These are phyloP conservation scores for Colletotrichum sp. DNA, from an alignment of 2,329 filamentous ascomycete genomes.

Conservation along the genomic window DNA sequence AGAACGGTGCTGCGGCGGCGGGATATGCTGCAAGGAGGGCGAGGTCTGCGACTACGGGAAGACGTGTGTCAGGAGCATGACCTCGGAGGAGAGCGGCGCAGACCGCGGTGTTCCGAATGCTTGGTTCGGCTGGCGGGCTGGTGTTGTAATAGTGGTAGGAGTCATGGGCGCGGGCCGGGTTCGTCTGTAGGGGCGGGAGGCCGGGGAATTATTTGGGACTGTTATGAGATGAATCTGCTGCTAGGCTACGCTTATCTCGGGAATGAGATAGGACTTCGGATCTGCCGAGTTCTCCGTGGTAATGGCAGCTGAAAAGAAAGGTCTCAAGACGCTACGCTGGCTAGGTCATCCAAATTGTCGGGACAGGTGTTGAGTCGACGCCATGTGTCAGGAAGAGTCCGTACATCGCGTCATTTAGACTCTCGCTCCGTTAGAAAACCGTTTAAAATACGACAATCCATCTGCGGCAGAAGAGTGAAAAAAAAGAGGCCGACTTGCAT, in stretches of 20 bases:
- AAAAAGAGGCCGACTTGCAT: background rate
- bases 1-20: background rate
- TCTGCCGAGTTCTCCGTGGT: background rate
- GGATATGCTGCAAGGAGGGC: background rate
- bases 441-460: background rate
- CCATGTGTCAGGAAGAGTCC: background rate
- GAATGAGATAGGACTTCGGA: background rate
- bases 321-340: background rate
- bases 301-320: background rate
- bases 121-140: background rate
- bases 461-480: accelerated
- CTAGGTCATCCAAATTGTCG: background rate
- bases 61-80: background rate
- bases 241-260: background rate
- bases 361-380: background rate
- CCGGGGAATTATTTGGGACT: background rate
- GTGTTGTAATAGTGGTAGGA: background rate
- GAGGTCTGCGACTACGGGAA: background rate
- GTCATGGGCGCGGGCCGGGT: background rate
- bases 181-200: background rate
- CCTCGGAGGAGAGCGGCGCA: background rate
- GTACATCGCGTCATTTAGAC: background rate
- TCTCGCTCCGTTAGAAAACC: background rate
- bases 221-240: background rate
- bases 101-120: background rate